phyloP scores from a whole-genome alignment of 2,329 filamentous ascomycete genomes.

The Thielaviopsis musarum region DNA sequence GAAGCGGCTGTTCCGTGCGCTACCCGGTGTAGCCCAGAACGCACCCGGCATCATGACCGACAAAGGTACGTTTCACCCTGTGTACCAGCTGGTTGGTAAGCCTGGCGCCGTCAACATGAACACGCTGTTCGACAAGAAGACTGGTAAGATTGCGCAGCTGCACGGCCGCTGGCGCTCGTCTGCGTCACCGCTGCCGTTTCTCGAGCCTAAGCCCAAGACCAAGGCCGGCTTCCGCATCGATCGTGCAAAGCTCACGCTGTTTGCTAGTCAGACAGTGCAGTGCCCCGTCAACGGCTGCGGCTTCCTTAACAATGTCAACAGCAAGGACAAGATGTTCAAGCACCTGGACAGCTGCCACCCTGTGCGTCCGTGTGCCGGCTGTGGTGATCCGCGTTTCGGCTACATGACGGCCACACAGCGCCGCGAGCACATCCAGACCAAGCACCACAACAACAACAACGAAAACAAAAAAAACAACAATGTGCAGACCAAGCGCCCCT shows the following conservation, averaged over 20 bases:
- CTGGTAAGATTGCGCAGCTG: neutral
- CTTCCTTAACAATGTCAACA: neutral
- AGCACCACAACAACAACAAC: neutral
- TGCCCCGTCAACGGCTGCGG: conserved; percentile 8
- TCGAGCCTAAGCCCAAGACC: neutral
- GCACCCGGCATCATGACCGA: neutral
- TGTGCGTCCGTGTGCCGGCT: neutral
- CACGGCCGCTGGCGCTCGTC: conserved; percentile 3
- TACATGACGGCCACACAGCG: conserved; percentile 1
- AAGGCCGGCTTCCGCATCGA: neutral
- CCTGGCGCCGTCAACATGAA: neutral
- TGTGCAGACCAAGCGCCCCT: neutral
- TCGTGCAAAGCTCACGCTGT: neutral
- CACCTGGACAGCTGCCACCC: conserved; percentile 7
- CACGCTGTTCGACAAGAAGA: neutral
- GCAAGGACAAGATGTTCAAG: neutral
- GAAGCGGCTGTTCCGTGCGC: neutral
- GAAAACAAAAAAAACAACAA: neutral
- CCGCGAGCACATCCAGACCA: neutral
- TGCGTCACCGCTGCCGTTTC: neutral
- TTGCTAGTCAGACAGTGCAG: neutral
- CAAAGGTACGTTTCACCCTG: conserved; percentile 3
- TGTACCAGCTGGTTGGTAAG: conserved; percentile 1
- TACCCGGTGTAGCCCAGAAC: neutral
- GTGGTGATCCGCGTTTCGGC: neutral